Evolutionary conservation across 2,329 filamentous ascomycete species (phyloP), one percentile per base, ranked within the genome.

Genomic region (Claviceps citrina): DNA sequence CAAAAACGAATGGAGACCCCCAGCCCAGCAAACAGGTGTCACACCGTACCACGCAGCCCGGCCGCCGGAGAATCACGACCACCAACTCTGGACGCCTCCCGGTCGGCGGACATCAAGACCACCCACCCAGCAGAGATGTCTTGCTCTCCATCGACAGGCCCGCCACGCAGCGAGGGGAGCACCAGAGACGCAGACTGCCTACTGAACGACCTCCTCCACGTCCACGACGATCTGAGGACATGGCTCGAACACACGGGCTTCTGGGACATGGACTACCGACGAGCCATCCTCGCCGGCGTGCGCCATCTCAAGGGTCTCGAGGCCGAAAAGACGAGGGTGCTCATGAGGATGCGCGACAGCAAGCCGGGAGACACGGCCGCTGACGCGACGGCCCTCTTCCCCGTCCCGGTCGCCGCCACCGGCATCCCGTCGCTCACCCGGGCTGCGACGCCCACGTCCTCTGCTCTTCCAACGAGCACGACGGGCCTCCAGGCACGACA

Each of bases 241-340:
- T 54, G 51, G 52, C 43, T 54, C 12, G 36, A 50, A n/a, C 40
- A 52, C 20, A 54, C 52, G 2, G 36, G 51, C 15, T 54, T 42
- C 39, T 52, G 50, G 35, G 46, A 54, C 32, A 2, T 30, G 9
- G 34, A 37, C 4, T 39, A 50, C 26, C 47, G 51, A 15, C 40
- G 35, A 4, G 44, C 39, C 8, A 39, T 47, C 1, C 43, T 54
- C 24, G 22, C 40, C 4, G 27, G 37, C 3, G 31, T 50, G 28
- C 41, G 44, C 24, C 44, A 46, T 24, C 44, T 52, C 3, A 39
- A 39, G 10, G 36, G 31, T 7, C 40, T 53, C 13, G 47, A 54
- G 7, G 43, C 45, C 10, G 47, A 52, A 38, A 45, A 44, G n/a
- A 36, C 31, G 3, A 46, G 40, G 27, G 41, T 54, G 22, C 32